These are phyloP conservation scores for Tanacetum coccineum DNA, from an alignment of 129 eudicot genomes.

Conservation along the genomic window DNA sequence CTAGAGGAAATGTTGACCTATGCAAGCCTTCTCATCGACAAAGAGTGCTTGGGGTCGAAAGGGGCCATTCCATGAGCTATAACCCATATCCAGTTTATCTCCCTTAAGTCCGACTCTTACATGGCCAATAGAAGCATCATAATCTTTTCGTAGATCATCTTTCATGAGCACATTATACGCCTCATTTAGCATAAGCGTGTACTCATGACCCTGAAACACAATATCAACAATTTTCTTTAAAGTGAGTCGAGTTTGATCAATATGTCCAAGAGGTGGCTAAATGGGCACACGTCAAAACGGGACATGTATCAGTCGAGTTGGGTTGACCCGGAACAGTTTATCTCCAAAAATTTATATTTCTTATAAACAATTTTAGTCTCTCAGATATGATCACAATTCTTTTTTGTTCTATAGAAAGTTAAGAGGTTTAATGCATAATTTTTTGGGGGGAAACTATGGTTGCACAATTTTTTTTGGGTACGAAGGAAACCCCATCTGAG, in stretches of 20 bases:
- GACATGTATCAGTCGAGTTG: too few species aligned
- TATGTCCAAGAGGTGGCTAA: too few species aligned
- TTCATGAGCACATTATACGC: slow-evolving; percentile 63
- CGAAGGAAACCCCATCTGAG: too few species aligned
- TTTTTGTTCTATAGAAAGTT: too few species aligned
- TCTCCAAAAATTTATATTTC: too few species aligned
- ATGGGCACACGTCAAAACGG: too few species aligned
- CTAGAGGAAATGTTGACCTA: slow-evolving; percentile 36
- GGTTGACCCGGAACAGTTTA: neutral
- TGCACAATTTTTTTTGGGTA: too few species aligned
- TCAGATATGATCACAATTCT: too few species aligned
- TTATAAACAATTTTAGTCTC: too few species aligned
- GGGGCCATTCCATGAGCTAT: slow-evolving; percentile 74
- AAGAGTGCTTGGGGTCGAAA: slow-evolving; percentile 59
- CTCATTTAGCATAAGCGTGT: slow-evolving; percentile 50
- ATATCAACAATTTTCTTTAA: neutral
- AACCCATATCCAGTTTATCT: slow-evolving; percentile 34
- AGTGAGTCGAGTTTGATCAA: neutral
- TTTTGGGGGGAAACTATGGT: too few species aligned
- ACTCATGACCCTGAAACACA: slow-evolving; percentile 58
- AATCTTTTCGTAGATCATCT: slow-evolving; percentile 51
- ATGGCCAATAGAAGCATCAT: slow-evolving; percentile 54
- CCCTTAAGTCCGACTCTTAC: slow-evolving; percentile 22
- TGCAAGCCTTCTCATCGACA: slow-evolving; percentile 71
- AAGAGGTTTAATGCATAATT: too few species aligned